phyloP scores from a whole-genome alignment of 495 filamentous ascomycete species.

The Penicillium dipodomyicola region DNA sequence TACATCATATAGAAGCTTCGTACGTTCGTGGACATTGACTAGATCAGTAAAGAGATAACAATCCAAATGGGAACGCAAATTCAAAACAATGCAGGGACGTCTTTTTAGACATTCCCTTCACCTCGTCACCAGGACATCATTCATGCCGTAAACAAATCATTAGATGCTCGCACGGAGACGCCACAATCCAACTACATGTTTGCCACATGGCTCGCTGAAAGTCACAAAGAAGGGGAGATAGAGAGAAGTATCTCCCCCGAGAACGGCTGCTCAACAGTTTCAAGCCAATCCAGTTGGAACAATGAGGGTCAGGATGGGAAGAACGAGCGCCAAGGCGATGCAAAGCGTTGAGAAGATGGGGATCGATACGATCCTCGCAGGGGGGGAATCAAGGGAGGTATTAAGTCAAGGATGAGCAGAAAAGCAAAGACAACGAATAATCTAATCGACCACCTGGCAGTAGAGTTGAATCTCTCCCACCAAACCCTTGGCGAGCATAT shows the following conservation, averaged over 20 bases:
- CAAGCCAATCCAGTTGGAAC: conserved; percentile 36
- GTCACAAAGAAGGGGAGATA: conserved; percentile 17
- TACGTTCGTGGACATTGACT: conserved; percentile 35
- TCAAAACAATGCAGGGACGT: conserved; percentile 2
- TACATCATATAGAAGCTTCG: conserved; percentile 40
- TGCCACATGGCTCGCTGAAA: conserved; percentile 7
- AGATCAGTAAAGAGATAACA: conserved; percentile 23
- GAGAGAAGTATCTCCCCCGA: conserved; percentile 20
- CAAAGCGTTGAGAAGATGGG: conserved; percentile 11
- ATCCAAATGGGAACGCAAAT: conserved; percentile 8
- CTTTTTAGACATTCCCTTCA: neutral
- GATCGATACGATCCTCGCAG: conserved; percentile 2
- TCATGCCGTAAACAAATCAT: conserved; percentile 23
- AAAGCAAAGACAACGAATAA: conserved; percentile 11
- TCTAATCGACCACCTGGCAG: conserved; percentile 52
- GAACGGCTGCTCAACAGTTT: conserved; percentile 25
- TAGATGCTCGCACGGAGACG: conserved; percentile 15
- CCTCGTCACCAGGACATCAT: conserved; percentile 16
- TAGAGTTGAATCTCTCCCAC: conserved; percentile 85
- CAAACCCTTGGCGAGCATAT: conserved; percentile 59
- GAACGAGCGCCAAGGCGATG: conserved; percentile 22
- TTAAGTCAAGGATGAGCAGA: conserved; percentile 5
- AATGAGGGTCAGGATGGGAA: conserved; percentile 7
- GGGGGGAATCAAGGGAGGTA: conserved; percentile 7
- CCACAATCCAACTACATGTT: conserved; percentile 11